Conservation (phyloP, 2,329 filamentous ascomycete species). For the Trichoderma lentiforme region DNA sequence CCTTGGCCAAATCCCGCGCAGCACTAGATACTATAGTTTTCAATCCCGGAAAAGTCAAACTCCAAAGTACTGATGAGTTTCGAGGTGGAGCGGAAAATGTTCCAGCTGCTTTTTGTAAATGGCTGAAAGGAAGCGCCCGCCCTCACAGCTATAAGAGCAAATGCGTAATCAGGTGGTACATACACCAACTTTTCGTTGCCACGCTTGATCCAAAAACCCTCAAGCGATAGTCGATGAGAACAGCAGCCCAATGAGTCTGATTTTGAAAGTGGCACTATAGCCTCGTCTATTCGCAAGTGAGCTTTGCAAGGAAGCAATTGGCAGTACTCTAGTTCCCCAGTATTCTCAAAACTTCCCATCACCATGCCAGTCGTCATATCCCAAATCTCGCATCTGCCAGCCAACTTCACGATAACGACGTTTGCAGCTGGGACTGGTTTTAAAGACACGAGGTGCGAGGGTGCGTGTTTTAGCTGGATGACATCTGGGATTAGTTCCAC, state of each 20-base stretch:
- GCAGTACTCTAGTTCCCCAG: rapidly evolving
- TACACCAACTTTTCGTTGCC: background rate
- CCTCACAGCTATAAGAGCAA: background rate
- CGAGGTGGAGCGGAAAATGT: background rate
- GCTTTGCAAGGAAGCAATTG: background rate
- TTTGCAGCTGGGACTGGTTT: background rate
- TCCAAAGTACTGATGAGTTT: background rate
- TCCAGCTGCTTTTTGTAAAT: background rate
- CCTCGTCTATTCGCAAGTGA: background rate
- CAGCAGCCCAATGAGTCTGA: background rate
- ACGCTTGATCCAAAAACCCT: background rate
- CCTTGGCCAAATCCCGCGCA: too few species aligned
- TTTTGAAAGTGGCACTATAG: background rate
- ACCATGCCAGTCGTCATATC: background rate
- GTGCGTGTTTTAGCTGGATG: background rate
- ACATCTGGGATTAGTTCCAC: rapidly evolving
- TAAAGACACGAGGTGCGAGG: rapidly evolving
- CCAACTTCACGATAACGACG: rapidly evolving
- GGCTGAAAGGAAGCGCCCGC: background rate
- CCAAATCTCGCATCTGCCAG: background rate
- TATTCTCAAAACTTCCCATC: too few species aligned
- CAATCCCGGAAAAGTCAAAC: background rate
- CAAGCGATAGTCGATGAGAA: background rate
- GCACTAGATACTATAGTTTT: too few species aligned
- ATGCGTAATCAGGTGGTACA: background rate